phyloP scores from a whole-genome alignment of 1,139 yeast species.

The Zygoascus hellenicus region DNA sequence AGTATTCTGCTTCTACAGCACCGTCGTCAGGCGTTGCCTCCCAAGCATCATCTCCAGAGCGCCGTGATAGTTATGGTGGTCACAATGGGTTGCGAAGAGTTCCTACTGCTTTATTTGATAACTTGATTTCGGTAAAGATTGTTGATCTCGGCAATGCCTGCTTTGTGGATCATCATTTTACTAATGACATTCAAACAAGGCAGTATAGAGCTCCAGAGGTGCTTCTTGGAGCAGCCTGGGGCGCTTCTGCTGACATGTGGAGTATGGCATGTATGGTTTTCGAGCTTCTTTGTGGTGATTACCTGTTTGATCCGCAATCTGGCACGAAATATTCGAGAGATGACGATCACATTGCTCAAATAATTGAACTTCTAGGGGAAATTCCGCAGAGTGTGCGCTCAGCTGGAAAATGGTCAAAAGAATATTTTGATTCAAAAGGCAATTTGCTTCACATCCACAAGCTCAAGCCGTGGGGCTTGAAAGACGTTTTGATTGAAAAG shows the following conservation, averaged over 20 bases:
- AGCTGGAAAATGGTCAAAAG: slow-evolving; percentile 48
- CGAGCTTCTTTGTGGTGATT: slow-evolving; percentile 80
- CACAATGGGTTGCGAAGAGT: slow-evolving; percentile 2
- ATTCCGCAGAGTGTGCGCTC: slow-evolving; percentile 50
- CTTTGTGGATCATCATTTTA: slow-evolving; percentile 64
- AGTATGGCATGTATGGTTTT: slow-evolving; percentile 75
- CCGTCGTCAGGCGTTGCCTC: slow-evolving; percentile 6
- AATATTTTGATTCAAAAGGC: slow-evolving; percentile 51
- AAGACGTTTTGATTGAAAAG: slow-evolving; percentile 63
- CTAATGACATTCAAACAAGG: slow-evolving; percentile 80
- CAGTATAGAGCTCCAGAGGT: slow-evolving; percentile 85
- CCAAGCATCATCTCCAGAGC: slow-evolving; percentile 9
- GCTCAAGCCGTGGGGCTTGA: slow-evolving; percentile 64
- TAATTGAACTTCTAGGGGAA: slow-evolving; percentile 63
- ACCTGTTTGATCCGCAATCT: slow-evolving; percentile 72
- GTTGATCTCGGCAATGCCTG: slow-evolving; percentile 90
- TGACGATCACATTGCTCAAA: slow-evolving; percentile 84
- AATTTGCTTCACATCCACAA: slow-evolving; percentile 53
- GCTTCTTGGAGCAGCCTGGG: slow-evolving; percentile 65
- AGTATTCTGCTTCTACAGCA: slow-evolving; percentile 2
- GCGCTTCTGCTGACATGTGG: slow-evolving; percentile 82
- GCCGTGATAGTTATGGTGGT: slow-evolving; percentile 1
- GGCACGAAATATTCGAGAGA: slow-evolving; percentile 61
- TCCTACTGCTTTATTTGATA: slow-evolving; percentile 17
- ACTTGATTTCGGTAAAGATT: slow-evolving; percentile 50